Evolutionary conservation across 768 basidiomycete species (phyloP), one percentile per base, ranked within the genome.

Genomic region (Suillus spraguei): DNA sequence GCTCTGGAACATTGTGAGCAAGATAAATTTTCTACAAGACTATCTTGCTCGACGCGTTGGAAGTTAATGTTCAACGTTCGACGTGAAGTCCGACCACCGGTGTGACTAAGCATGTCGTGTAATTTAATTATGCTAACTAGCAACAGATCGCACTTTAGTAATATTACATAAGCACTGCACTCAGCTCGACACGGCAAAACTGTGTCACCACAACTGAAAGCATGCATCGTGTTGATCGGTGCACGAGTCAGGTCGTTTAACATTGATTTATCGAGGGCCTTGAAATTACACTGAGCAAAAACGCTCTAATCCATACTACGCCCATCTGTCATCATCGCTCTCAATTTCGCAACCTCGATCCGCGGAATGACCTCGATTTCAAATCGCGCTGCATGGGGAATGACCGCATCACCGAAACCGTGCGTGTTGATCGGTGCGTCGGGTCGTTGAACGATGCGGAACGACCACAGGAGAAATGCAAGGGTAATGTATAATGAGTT

Each of bases 391-490:
- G 88, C 87, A 63, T 86, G 85, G 0, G 82, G 76, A 68, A 87
- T 87, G 11, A 85, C 83, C 3, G 81, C 81, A 66, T 87, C 83
- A 5, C 82, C 85, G 70, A 88, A 87, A 0, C 80, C 85, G 41
- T 83, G 71, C 5, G 80, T 80, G 70, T 90, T 83, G 61, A 90
- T 87, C 0, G 86, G 85, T 5, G 76, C 70, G 2, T 71, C 65
- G 0, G 82, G 79, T 64, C 85, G 82, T 24, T 80, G 66, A 13
- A 73, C 74, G 38, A 89, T 77, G 1, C 70, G 78, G 75, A 89
- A 89, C 0, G 86, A 82, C 85, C 87, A 89, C 16, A 87, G 77
- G 13, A 85, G 71, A 10, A 87, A 74, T 0, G 87, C 85, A 0
- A 85, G 83, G 69, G 83, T 87, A 55, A 89, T 75, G 68, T 85